Evolutionary conservation across 306 rosid genomes (phyloP), one percentile per base, ranked within the genome.

Genomic region (Glycyrrhiza uralensis): DNA sequence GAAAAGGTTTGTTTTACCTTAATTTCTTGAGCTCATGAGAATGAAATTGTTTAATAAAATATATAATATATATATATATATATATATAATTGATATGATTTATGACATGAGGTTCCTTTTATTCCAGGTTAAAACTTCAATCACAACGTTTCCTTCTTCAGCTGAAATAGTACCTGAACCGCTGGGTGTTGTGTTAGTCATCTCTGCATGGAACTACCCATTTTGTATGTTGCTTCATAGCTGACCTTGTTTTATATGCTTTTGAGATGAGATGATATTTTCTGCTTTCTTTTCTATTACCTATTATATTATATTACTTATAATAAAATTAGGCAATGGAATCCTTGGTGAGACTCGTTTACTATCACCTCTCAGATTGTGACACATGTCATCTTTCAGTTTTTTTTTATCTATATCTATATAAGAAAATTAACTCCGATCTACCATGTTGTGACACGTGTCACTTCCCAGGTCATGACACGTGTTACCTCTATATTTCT

Each of bases 141-240:
- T 91, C 11, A 36, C 80, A 44, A 82, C 89, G 8, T 94, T 89
- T 84, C 98, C 98, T 32, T 87, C 98, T 9, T 87, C 98, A 35
- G 98, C 97, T 28, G 94, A 89, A 83, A 85, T 94, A 80, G 92
- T 94, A 66, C 84, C 97, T 60, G 98, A 94, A 79, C 98, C 98
- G 1, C 76, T 94, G 15, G 98, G 98, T 33, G 94, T 89, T 52
- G 89, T 86, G 18, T 47, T 94, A 28, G 80, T 89, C 67, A 94
- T 94, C 70, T 89, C 98, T 20, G 84, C 98, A 3, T 94, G 98
- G 97, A 94, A 94, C 87, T 94, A 91, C 83, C 98, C 98, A 61
- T 74, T 94, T 62, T 83, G 98, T 94, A 94, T 3, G 98, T 85
- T 36, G 7, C 57, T 5, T 36, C 66, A 67, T 50, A 57, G 10